Conservation (phyloP, 108 stramenopile genomes). For the Schizochytrium sp. region DNA sequence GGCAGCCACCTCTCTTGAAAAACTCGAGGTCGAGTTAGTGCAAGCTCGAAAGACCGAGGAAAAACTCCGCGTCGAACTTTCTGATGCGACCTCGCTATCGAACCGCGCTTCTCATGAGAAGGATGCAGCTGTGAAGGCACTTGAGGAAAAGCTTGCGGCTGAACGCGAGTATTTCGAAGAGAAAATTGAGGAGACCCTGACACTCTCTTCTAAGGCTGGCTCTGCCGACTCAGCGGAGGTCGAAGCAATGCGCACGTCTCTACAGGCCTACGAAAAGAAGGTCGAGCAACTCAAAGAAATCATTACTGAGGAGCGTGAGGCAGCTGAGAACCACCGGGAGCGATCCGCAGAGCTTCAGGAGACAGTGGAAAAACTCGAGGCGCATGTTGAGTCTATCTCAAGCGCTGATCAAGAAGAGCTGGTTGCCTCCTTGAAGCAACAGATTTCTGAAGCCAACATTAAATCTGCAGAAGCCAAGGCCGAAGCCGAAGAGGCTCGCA, state of each 20-base stretch:
- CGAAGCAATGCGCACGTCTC: not conserved
- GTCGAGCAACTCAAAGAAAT: not conserved
- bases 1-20: not conserved
- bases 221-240: not conserved
- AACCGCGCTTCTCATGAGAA: not conserved
- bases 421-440: not conserved
- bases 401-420: not conserved
- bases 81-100: not conserved
- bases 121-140: not conserved
- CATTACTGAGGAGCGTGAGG: not conserved
- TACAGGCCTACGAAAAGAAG: slow-evolving; percentile 40
- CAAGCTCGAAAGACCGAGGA: not conserved
- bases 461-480: not conserved
- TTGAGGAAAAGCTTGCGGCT: not conserved
- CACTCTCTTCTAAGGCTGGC: not conserved
- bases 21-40: not conserved
- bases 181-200: not conserved
- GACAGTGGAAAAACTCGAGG: not conserved
- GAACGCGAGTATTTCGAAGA: slow-evolving; percentile 1
- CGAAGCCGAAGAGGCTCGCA: not conserved
- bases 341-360: not conserved
- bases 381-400: not conserved
- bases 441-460: not conserved
- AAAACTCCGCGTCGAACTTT: not conserved
- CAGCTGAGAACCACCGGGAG: not conserved